phyloP scores from a whole-genome alignment of 192 early-diverging fungal genomes.

The Dispira simplex region DNA sequence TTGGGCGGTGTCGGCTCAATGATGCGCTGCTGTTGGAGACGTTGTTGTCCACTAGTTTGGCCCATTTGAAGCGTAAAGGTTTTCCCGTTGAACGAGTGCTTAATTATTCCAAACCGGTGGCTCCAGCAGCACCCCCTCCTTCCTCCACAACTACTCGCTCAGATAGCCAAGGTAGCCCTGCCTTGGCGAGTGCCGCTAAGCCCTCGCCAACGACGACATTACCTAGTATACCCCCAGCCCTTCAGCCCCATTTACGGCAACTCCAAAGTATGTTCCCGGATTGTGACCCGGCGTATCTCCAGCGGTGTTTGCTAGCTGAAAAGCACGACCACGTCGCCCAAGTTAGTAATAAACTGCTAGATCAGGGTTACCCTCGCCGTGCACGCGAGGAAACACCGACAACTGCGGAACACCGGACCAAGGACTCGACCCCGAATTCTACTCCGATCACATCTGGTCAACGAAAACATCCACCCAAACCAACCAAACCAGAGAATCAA shows the following conservation, averaged over 20 bases:
- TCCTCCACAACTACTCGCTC: neutral
- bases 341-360: constrained; percentile 42
- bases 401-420: neutral
- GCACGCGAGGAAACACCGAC: neutral
- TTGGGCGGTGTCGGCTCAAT: constrained; percentile 51
- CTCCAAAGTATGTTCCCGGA: constrained; percentile 47
- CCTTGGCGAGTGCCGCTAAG: neutral
- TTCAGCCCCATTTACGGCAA: constrained; percentile 14
- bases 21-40: constrained; percentile 64
- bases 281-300: constrained; percentile 38
- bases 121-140: neutral
- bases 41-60: constrained; percentile 50
- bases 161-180: no score
- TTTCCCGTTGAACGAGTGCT: constrained; percentile 53
- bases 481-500: no score
- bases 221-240: neutral
- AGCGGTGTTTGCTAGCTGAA: constrained; percentile 28
- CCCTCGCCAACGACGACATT: neutral
- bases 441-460: no score
- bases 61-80: constrained; percentile 50
- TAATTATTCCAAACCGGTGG: neutral
- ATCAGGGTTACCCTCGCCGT: constrained; percentile 34
- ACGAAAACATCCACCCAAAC: no score
- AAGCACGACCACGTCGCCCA: constrained; percentile 31
- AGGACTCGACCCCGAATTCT: neutral